Evolutionary conservation across 2,329 filamentous ascomycete genomes (phyloP), one percentile per base, ranked within the genome.

Genomic region (Hymenoscyphus scutula): DNA sequence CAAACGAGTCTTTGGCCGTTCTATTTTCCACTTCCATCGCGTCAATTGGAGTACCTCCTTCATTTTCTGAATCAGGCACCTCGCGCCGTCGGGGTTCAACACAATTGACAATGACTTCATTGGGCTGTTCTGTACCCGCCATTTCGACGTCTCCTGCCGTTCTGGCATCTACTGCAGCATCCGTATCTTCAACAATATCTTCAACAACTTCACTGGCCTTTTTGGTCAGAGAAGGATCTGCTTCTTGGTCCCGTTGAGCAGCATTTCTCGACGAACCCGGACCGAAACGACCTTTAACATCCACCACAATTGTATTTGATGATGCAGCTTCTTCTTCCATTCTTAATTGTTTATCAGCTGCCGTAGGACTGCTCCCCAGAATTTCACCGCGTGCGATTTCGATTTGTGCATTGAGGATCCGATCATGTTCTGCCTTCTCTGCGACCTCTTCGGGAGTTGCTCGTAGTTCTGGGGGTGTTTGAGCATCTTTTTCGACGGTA

Each of bases 271-370:
- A 41, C 45, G 45, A 51, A 4, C 19, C 51, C 23, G 34, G 48
- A 23, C 45, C 27, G 13, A 11, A 15, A 17, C 8, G 37, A 19
- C 25, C 15, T 37, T 29, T 34, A 10, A 15, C 37, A 32, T 56
- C 55, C 23, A n/a, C 27, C 15, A 15, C 13, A 5, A 29, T 29
- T 23, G 53, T 23, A 53, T 30, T 63, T 37, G 60, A 25, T n/a
- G 63, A 60, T 48, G 65, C 67, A 38, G 68, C 67, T 70, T 82
- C 81, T 56, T 85, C 82, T 68, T 83, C 81, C 69, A 84, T 81
- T 37, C 82, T 70, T 56, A 86, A 75, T 69, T 88, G 84, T 63
- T 85, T 81, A 67, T 88, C 84, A 1, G 84, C 82, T 19, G 82
- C 84, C 10, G 77, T 78, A 7, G 81, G 79, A 62, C 77, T 74